phyloP scores from a whole-genome alignment of 768 basidiomycete genomes.

The Cystofilobasidium bisporidii region DNA sequence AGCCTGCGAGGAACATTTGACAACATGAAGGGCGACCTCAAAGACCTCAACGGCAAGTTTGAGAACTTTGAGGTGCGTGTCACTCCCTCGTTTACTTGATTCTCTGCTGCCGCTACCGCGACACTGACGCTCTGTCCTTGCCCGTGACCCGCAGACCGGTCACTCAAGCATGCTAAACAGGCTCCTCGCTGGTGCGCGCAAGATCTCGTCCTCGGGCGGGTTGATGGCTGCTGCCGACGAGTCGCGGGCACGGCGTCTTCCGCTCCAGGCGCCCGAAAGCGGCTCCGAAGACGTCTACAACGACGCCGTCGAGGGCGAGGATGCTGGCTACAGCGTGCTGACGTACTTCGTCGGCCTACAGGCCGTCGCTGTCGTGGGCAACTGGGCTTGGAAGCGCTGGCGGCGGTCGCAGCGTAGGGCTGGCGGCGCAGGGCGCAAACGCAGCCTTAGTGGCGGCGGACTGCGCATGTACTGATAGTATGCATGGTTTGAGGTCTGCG shows the following conservation, averaged over 20 bases:
- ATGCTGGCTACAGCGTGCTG: neutral
- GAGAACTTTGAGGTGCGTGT: slow-evolving; percentile 23
- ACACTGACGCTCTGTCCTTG: neutral
- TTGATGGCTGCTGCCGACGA: too few relatives aligned
- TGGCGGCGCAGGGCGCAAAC: neutral
- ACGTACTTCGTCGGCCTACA: neutral
- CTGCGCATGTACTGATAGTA: neutral
- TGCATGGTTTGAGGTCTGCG: neutral
- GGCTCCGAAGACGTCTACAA: neutral
- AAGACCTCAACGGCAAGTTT: slow-evolving; percentile 29
- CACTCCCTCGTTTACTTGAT: neutral
- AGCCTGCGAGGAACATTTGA: slow-evolving; percentile 21
- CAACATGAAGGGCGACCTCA: slow-evolving; percentile 29
- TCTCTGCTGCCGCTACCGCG: neutral
- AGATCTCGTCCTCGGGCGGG: neutral
- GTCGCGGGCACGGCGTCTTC: neutral
- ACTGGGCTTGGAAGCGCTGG: neutral
- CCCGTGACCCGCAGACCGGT: neutral
- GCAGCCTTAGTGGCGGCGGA: neutral
- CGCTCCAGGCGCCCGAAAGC: too few relatives aligned
- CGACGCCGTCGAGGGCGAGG: neutral
- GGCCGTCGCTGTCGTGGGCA: neutral
- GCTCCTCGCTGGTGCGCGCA: neutral
- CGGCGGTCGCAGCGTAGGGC: neutral
- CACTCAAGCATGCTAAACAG: neutral